Evolutionary conservation across 73 alveolate species (phyloP), one percentile per base, ranked within the genome.

Genomic region (Vitrella brassicaformis): DNA sequence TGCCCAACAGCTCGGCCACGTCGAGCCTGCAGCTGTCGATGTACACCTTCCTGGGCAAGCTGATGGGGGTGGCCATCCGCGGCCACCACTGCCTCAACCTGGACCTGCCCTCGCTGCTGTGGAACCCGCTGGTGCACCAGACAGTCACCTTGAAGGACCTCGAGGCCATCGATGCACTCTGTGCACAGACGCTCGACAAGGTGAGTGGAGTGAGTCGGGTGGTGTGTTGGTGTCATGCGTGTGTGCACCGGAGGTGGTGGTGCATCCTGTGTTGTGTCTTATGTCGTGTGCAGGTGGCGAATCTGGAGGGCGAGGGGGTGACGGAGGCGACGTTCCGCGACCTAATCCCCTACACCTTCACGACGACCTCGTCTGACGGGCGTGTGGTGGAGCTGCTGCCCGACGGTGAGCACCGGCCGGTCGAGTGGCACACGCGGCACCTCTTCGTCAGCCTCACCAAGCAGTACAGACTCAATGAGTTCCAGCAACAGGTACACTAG

Each of bases 61-160:
- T 91, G 73, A 81, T 93, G 64, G 98, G 97, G 27, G 88, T 87
- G 86, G 94, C 95, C 19, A 84, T 93, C 26, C 79, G 96, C 39
- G 72, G 80, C 0, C 79, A 39, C 27, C 45, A 73, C 28, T 27
- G 66, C 66, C 28, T 84, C 28, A 73, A 84, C 47, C 66, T 84
- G 0, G 66, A 74, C 25, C 47, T 84, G 31, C 90, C 90, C 18
- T 30, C 83, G 0, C 26, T 84, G 31, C 72, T 84, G 78, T 84
- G 90, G 87, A 84, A 84, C 70, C 30, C 28, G 67, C 81, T 84
- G 27, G 69, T 70, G 0, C 77, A 65, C 9, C 87, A 84, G 27
- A 64, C 72, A 8, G 10, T 84, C 0, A 67, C 76, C 0, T 27
- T 71, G 19, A 70, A 79, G n/a, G 90, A 84, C 70, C 67, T 84